Base-by-base conservation (phyloP, 2,329 filamentous ascomycete genomes). In the Claviceps africana region DNA sequence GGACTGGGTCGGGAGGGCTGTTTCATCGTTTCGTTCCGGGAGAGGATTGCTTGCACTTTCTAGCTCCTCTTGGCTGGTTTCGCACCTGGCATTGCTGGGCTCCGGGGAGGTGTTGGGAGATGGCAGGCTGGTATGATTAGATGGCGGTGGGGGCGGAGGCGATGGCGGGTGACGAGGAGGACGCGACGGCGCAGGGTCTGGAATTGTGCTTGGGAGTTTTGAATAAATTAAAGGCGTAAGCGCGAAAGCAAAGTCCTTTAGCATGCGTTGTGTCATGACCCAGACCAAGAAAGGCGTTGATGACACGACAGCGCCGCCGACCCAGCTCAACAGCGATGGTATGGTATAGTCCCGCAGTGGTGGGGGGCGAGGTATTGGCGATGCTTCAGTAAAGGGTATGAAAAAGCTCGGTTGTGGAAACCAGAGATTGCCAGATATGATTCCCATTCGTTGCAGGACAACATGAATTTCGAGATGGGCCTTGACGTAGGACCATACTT, bases 401-500 rank as follows among this genome's bases (percentile, higher is more conserved):
- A 80, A 80, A 60, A 74, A 82, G 5, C 62, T 66, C 39, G 66
- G 65, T 8, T 60, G 62, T 0, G 78, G 78, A 2, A 80, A 62
- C 62, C 62, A 62, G 8, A 64, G 64, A 13, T 57, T 66, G 13
- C 65, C 61, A 0, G 74, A 64, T 44, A 74, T 64, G 15, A 81
- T 62, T 7, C 72, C 73, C 8, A 77, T 63, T 47, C 75, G 69
- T 56, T 81, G 77, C 45, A 81, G 63, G 22, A 73, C 72, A n/a
- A 72, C 65, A 56, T 72, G 78, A 4, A 78, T 60, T 50, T 78
- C 72, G 1, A 81, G 58, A 56, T 81, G 77, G 9, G 73, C 65
- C 39, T 68, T 67, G 4, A 77, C 45, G 55, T 78, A 75, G 2
- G 60, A 61, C 66, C 68, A 69, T 13, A 61, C 39, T n/a, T 65